Evolutionary conservation across 83 land plant species (phyloP), one percentile per base, ranked within the genome.

Genomic region (Thuja plicata): DNA sequence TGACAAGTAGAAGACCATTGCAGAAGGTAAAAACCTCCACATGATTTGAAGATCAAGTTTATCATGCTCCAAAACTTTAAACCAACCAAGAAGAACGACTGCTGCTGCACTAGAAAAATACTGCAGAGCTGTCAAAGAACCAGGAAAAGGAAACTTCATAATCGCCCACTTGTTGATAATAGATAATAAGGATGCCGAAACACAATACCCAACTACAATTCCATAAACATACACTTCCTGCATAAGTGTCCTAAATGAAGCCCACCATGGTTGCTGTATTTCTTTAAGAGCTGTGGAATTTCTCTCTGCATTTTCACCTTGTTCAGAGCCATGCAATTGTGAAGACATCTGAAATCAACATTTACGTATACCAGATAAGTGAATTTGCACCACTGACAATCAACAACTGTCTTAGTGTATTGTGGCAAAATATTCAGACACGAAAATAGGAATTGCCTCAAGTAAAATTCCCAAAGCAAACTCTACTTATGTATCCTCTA

Each of bases 91-190:
- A 10, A 91, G 17, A 70, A 89, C 74, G 41, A 92, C 94, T 7
- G 91, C 94, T 37, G 71, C 55, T 43, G 89, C 91, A 77, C 93
- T 89, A 0, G 91, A 88, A 19, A 88, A 73, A 83, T 92, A 92
- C 30, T 92, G 94, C 35, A 92, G 88, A n/a, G 94, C 94, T 2
- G 94, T 92, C 70, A 92, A 86, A 19, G 90, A 89, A 34, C 94
- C 94, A 27, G 94, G 94, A n/a, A 89, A 92, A 30, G 94, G 94
- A 87, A 92, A 92, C 43, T 87, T 84, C 94, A 91, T 89, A 46
- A 92, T 91, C 2, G 94, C 94, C 94, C 94, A 92, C 84, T 92
- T 92, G 89, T 92, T 92, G 91, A 92, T 89, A 48, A 92, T 92
- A 0, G 94, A 92, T 35, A 92, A 77, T 34, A 92, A 84, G 35